Base-by-base conservation (phyloP, 306 rosid species). In the Hylodesmum podocarpum region DNA sequence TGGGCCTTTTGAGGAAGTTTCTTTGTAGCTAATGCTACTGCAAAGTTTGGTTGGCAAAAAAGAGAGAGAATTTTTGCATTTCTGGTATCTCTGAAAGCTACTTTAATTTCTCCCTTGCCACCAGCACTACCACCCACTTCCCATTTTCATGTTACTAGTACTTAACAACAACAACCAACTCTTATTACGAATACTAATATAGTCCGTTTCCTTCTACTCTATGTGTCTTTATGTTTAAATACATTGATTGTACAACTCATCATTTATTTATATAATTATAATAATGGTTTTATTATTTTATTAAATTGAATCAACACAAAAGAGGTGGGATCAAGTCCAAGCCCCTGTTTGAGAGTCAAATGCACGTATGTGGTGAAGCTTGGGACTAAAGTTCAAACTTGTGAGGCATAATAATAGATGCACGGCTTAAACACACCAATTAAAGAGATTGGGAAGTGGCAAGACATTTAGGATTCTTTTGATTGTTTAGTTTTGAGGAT, bases 1-100 rank as follows among this genome's bases (percentile, higher is more conserved):
- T 80, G 81, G 81, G 4, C 24, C 57, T 50, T 82, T 77, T 54
- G 29, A 72, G 84, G 89, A 89, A 89, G 82, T 72, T 86, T 84
- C 83, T 54, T 68, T 66, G 63, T 54, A 72, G 71, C 61, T 55
- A 10, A 75, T 49, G 59, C 72, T 24, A 31, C 79, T 57, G n/a
- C 31, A 64, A 53, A 70, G 21, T 46, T 31, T 21, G 31, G n/a
- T 13, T 41, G 15, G 33, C 21, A 13, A 61, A 34, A 44, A 43
- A 43, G 49, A 72, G 39, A 63, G 65, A 68, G 10, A 51, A 4
- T 51, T 49, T 49, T 49, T 69, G 53, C 36, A 25, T n/a, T 41
- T 46, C 59, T 36, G 72, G 59, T 67, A 73, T 46, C 78, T 18
- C 9, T 31, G 57, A 78, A 73, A 83, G 83, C 85, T 33, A 83